Evolutionary conservation across 2,329 filamentous ascomycete genomes (phyloP), one percentile per base, ranked within the genome.

Genomic region (Coniochaeta ligniaria): DNA sequence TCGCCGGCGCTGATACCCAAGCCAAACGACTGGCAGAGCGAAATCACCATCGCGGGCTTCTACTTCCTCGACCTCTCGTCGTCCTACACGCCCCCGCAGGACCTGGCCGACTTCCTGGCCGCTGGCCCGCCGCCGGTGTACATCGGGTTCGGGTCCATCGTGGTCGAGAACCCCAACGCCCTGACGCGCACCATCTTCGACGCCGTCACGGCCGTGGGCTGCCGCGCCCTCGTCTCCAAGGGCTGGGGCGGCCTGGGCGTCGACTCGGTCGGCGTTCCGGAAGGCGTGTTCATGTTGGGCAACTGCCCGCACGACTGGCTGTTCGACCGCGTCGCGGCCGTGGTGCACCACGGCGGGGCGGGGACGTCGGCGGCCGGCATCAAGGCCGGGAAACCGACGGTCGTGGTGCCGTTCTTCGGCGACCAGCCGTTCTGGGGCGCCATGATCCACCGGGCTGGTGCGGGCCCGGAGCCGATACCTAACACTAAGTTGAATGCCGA

Each of bases 221-320:
- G 90, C n/a, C 81, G 92, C 60, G 92, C 91, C 1, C 76, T 96
- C 1, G 88, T 96, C 0, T 94, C 91, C 0, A 92, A 94, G 69
- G 92, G 92, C 17, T 96, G 92, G 92, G 91, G 92, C 57, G 91
- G 91, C 0, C 79, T 96, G 8, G 92, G 91, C 33, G 88, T 84
- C 0, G 89, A 92, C 66, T 78, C 85, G 35, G 71, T 89, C 3
- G 83, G 82, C 1, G 74, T 92, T n/a, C 91, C 91, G 0, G 85
- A 92, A 2, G 85, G 86, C 4, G 85, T 96, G 1, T 91, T 90
- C 70, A 91, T 96, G 85, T 79, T 96, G 41, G 91, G 90, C 12
- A 95, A 94, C 68, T 86, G 88, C 52, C 92, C 92, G 1, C 92
- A 96, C 64, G 92, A 96, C 74, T 96, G 92, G 92, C 76, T 96